Evolutionary conservation across 2,329 filamentous ascomycete species (phyloP), one percentile per base, ranked within the genome.

Genomic region (Nothomitra cinnamomea): DNA sequence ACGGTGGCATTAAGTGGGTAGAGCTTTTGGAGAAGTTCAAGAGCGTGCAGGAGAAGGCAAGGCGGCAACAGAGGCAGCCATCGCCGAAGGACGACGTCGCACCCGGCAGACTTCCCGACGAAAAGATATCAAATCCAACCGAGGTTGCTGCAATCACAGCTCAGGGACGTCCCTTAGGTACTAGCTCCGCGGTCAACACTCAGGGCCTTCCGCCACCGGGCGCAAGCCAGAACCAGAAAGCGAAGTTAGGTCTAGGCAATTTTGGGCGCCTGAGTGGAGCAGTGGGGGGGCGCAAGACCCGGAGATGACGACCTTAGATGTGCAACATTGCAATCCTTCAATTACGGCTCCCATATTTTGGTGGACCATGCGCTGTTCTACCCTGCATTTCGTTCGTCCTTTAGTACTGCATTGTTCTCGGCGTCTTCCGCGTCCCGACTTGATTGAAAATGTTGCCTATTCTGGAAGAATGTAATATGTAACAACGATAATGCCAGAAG

Each of bases 11-110:
- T 60, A 83, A 85, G 54, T 98, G 92, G 92, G 79, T 78, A 2
- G 92, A 98, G 61, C 74, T 98, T 36, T 76, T 98, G 3, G 92
- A 98, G 58, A 95, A 95, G 64, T 98, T 98, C 69, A 85, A 86
- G 59, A 79, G 76, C 52, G 90, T 94, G 1, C 92, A 98, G 63
- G 92, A 98, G 60, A 81, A 80, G 56, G 85, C 89, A 4, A 78
- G 88, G 53, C 83, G 52, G 19, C 52, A 53, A 47, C 52, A 53
- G 52, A 43, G 52, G 8, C 41, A 48, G 13, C 41, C 45, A 19
- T 35, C 32, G 5, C 13, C 28, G 19, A 49, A 49, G 15, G 45
- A 49, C 1, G 45, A 35, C n/a, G 45, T n/a, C 17, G 17, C 45
- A 10, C 22, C 24, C 3, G 45, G 45, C 2, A 22, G 15, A 3